Conservation (phyloP, 495 filamentous ascomycete genomes). For the Platismatia glauca region DNA sequence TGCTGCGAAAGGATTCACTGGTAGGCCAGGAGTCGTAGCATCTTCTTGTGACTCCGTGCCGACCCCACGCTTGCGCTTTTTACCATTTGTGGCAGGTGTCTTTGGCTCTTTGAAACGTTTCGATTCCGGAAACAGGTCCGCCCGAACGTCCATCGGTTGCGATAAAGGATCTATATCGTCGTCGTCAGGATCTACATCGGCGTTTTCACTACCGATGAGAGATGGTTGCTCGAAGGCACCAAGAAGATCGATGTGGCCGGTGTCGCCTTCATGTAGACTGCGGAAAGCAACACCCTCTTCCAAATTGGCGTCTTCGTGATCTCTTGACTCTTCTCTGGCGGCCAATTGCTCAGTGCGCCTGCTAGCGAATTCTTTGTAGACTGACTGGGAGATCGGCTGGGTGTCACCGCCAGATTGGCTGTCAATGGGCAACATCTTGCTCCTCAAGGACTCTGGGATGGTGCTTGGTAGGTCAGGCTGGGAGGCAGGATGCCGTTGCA, state of each 20-base stretch:
- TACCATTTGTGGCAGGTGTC: constrained; percentile 37
- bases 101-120: constrained; percentile 37
- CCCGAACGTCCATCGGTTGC: constrained; percentile 24
- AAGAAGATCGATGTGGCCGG: constrained; percentile 42
- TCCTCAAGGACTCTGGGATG: constrained; percentile 20
- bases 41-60: constrained; percentile 20
- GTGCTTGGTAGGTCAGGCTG: constrained; percentile 21
- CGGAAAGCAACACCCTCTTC: constrained; percentile 31
- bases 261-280: constrained; percentile 39
- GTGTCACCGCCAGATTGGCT: constrained; percentile 36
- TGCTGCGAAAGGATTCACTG: constrained; percentile 39
- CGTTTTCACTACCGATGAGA: constrained; percentile 18
- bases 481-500: constrained; percentile 8
- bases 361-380: constrained; percentile 40
- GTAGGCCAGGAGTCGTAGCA: constrained; percentile 32
- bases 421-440: constrained; percentile 14
- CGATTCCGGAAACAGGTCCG: constrained; percentile 42
- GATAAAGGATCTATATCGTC: constrained; percentile 30
- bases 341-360: constrained; percentile 27
- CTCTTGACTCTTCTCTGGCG: constrained; percentile 20
- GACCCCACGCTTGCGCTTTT: constrained; percentile 28
- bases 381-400: constrained; percentile 45
- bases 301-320: constrained; percentile 21
- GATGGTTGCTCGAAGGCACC: constrained; percentile 31
- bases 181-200: constrained; percentile 23